Percentiles rank a stretch among this genome's conserved stretches.
Conservation (phyloP, 1,139 yeast species). For the Nakaseomyces delphensis region DNA sequence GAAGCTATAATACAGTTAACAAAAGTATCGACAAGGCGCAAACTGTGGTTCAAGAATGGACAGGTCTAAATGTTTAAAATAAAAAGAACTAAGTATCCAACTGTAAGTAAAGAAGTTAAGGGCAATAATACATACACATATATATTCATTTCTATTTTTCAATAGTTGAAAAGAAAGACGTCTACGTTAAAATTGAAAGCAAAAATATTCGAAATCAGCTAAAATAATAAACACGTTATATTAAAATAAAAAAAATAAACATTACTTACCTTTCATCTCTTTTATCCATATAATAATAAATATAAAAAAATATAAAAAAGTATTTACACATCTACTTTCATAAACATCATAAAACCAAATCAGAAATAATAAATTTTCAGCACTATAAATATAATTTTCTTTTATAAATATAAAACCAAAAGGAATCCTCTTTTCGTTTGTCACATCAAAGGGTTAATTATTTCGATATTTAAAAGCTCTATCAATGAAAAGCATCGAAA, state of each 20-base stretch:
- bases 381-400: background rate
- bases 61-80: constrained; percentile 13
- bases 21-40: constrained; percentile 28
- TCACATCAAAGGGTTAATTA: too few relatives aligned
- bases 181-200: too few relatives aligned
- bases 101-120: background rate
- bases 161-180: too few relatives aligned
- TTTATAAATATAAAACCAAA: background rate
- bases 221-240: too few relatives aligned
- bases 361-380: background rate
- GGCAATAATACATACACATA: too few relatives aligned
- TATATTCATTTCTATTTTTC: constrained; percentile 2
- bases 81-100: background rate
- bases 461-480: too few relatives aligned
- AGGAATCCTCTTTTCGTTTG: too few relatives aligned
- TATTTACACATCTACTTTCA: constrained; percentile 5
- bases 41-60: constrained; percentile 14
- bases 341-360: constrained; percentile 6
- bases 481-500: too few relatives aligned
- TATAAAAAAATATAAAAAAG: background rate
- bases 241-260: background rate
- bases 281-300: too few relatives aligned
- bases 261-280: too few relatives aligned
- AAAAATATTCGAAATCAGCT: too few relatives aligned
- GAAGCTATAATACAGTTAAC: constrained; percentile 19